Conservation (phyloP, 2,329 filamentous ascomycete genomes). For the Diaporthe caulivora region DNA sequence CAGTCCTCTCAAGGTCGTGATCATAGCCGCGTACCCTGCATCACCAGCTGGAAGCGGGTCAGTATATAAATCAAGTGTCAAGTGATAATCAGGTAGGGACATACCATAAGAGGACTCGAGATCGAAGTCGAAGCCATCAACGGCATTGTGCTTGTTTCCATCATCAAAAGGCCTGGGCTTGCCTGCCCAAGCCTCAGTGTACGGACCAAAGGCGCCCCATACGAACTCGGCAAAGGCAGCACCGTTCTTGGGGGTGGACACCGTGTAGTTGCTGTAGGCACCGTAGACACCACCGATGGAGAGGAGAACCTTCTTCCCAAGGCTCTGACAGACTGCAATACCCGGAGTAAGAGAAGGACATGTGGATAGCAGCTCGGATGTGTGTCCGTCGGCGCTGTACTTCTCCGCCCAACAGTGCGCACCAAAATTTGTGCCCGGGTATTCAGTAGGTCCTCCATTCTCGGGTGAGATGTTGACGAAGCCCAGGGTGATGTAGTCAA, state of each 20-base stretch:
- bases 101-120: constrained; percentile 53
- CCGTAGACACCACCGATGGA: constrained; percentile 69
- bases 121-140: constrained; percentile 67
- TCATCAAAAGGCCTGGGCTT: constrained; percentile 58
- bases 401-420: constrained; percentile 50
- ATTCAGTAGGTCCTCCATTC: constrained; percentile 48
- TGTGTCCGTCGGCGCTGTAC: constrained; percentile 45
- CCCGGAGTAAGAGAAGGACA: constrained; percentile 51
- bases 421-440: constrained; percentile 55
- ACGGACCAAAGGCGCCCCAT: constrained; percentile 54
- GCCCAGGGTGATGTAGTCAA: constrained; percentile 56
- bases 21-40: constrained; percentile 46
- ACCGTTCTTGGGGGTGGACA: constrained; percentile 48
- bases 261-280: constrained; percentile 47
- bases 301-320: constrained; percentile 72
- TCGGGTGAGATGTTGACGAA: constrained; percentile 56
- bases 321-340: constrained; percentile 63
- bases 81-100: background rate
- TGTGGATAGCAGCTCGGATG: constrained; percentile 49
- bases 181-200: constrained; percentile 41
- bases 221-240: constrained; percentile 53
- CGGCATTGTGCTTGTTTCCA: constrained; percentile 49
- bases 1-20: constrained; percentile 42
- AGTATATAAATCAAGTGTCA: background rate
- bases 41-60: constrained; percentile 40